Base-by-base conservation (phyloP, 1,139 yeast species). In the Candida freyschussii region DNA sequence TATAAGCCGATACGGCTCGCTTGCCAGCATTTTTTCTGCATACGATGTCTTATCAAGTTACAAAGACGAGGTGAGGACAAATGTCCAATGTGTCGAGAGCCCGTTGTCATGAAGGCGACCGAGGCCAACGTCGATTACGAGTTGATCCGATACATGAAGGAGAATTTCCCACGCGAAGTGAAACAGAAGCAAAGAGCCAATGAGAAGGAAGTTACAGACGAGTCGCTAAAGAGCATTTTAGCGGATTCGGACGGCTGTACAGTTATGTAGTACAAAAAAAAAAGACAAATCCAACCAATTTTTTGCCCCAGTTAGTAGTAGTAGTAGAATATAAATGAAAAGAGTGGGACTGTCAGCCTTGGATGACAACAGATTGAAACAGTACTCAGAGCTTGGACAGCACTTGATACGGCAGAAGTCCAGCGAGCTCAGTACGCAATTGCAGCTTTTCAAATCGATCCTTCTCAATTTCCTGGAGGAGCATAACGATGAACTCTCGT, bases 1-100 rank as follows among this genome's bases (percentile, higher is more conserved):
- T 80, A 69, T 55, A 79, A 79, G 48, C 91, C 91, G 1, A 77
- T 81, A 29, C 57, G 75, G 30, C 60, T 81, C 15, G 58, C 58
- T 10, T 81, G 91, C 54, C 69, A 70, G 2, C 91, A 81, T 51
- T 59, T 78, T 17, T 81, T 80, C 53, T 81, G 91, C 54, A 78
- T 81, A 3, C 56, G 87, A 31, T 81, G 91, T 47, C 56, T 80
- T 39, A 80, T 81, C 13, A 78, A 78, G 45, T 50, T 81, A 47
- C 82, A 80, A 50, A 65, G 81, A 33, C 67, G 70, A 30, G 58
- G 57, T 8, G 76, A 75, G 43, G 67, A 67, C 24, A 69, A 71
- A 43, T 81, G 91, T 54, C 91, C 91, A 1, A 61, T 81, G 26
- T 81, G 91, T 52, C 60, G 91, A 30, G 64, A 66, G 14, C 55